Percentiles rank a stretch among this genome's conserved stretches.
phyloP scores from a whole-genome alignment of 805 yeast genomes.

The Saccharomycopsis synnaedendra region DNA sequence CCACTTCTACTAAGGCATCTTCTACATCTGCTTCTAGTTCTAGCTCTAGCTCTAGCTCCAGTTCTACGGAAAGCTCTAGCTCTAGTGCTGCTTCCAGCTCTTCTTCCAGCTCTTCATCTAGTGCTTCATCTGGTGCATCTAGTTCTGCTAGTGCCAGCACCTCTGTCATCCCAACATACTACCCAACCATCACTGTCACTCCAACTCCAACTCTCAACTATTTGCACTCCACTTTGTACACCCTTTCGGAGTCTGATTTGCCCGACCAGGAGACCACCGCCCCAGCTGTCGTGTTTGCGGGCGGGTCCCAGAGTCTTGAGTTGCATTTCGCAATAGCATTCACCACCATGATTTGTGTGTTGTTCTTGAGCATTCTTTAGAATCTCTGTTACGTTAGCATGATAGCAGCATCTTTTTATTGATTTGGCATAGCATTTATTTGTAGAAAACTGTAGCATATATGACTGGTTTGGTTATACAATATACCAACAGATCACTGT shows the following conservation, averaged over 20 bases:
- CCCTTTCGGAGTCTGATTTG: background rate
- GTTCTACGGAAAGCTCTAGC: conserved; percentile 1
- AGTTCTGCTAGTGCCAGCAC: conserved; percentile 28
- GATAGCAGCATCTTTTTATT: no score
- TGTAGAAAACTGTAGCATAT: no score
- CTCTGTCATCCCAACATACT: conserved; percentile 26
- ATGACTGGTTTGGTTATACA: no score
- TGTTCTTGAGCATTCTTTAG: no score
- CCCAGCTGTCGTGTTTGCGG: no score
- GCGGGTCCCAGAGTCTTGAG: no score
- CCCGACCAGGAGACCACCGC: no score
- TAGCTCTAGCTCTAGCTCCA: background rate
- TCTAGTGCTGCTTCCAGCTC: background rate
- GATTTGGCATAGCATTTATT: no score
- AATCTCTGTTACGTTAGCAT: no score
- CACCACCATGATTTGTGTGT: no score
- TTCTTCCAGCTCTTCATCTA: conserved; percentile 32
- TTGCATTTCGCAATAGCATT: no score
- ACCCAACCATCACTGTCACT: background rate
- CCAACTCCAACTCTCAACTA: background rate
- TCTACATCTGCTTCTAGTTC: conserved; percentile 1
- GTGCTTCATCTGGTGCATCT: conserved; percentile 24
- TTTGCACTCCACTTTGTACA: background rate
- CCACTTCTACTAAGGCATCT: background rate
- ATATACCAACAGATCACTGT: no score